A percentile compares a stretch with the other conserved stretches of the same genome.
Evolutionary conservation across 2,329 filamentous ascomycete genomes (phyloP).

Genomic region (Salinomyces thailandicus): DNA sequence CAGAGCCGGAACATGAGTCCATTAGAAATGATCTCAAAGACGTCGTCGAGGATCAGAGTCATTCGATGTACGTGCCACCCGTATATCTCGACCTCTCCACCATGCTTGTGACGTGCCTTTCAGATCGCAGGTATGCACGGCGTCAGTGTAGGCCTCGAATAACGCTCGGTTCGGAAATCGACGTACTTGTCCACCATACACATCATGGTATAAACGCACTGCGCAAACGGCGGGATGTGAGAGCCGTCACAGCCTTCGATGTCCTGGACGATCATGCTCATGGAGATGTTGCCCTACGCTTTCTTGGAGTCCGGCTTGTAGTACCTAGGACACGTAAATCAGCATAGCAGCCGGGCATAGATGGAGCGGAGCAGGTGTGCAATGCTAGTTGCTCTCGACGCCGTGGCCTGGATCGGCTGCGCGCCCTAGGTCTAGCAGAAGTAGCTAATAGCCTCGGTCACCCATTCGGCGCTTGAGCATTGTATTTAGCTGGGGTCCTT

Average conservation of each 20-base stretch:
- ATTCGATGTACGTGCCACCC: no score
- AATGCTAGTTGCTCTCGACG: background rate
- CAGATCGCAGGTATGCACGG: no score
- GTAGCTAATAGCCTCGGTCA: background rate
- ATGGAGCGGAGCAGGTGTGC: no score
- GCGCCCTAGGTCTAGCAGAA: background rate
- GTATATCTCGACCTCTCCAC: background rate
- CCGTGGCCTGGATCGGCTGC: background rate
- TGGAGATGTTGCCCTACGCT: background rate
- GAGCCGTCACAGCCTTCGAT: background rate
- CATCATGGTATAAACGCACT: background rate
- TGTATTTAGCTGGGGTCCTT: background rate
- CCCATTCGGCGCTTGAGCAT: background rate
- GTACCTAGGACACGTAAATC: no score
- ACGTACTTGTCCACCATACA: background rate
- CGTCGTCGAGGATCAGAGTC: no score
- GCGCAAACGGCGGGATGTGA: background rate
- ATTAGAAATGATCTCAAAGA: no score
- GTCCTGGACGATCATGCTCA: background rate
- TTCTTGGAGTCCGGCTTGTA: background rate
- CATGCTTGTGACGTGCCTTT: conserved; percentile 1
- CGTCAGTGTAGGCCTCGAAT: no score
- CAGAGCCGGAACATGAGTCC: no score
- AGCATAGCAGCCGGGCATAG: no score
- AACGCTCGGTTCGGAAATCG: no score